A percentile compares a stretch with the other conserved stretches of the same genome.
Conservation (phyloP, 2,329 filamentous ascomycete genomes). For the Sclerotinia subarctica region DNA sequence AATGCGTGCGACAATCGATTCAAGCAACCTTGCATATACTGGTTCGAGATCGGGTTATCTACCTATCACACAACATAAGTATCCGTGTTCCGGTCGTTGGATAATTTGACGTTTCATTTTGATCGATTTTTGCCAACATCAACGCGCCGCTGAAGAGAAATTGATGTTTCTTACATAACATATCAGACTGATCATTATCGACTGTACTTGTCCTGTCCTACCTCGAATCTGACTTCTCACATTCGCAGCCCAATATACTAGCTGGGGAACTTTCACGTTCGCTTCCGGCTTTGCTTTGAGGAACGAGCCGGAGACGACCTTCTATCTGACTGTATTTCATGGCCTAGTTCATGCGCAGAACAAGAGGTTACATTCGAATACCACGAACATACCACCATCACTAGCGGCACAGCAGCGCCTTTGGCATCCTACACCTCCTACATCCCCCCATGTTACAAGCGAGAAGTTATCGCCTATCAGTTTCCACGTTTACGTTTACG, state of each 20-base stretch:
- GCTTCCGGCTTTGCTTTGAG: background rate
- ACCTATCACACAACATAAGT: background rate
- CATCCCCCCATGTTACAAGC: too few species aligned
- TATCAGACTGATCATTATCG: background rate
- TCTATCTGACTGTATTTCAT: background rate
- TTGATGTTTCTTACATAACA: background rate
- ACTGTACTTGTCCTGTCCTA: background rate
- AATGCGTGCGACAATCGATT: background rate
- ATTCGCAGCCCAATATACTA: constrained; percentile 1
- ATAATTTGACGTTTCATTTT: background rate
- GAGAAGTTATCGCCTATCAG: too few species aligned
- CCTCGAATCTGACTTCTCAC: too few species aligned
- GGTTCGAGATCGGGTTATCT: background rate
- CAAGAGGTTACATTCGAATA: too few species aligned
- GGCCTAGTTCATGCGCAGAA: background rate
- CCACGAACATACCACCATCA: too few species aligned
- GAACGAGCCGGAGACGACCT: background rate
- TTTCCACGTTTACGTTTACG: too few species aligned
- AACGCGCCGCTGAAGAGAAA: background rate
- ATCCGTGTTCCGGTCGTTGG: background rate
- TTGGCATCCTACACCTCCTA: too few species aligned
- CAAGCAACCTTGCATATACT: background rate
- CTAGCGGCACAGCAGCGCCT: too few species aligned
- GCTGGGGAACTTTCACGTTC: background rate
- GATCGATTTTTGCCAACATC: background rate